Percentiles rank a stretch among this genome's conserved stretches.
Evolutionary conservation across 805 yeast species (phyloP).

Genomic region (Schizosaccharomyces octosporus): DNA sequence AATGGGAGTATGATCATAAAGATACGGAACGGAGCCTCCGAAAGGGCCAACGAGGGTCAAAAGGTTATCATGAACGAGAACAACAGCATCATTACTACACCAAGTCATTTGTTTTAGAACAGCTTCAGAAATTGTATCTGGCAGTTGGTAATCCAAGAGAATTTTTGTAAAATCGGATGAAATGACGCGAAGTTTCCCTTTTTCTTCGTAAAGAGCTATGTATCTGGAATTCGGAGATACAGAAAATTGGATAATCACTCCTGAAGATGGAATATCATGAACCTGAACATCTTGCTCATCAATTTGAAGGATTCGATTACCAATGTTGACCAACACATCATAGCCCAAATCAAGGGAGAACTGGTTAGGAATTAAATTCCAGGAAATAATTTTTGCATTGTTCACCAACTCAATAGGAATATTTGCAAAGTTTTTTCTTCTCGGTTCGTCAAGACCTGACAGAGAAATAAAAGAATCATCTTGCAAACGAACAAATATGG

Average conservation of each 20-base stretch:
- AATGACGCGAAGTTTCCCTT: slow-evolving; percentile 25
- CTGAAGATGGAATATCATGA: slow-evolving; percentile 13
- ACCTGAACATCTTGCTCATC: slow-evolving; percentile 18
- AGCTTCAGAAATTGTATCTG: slow-evolving; percentile 14
- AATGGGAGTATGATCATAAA: slow-evolving; percentile 15
- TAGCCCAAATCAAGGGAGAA: slow-evolving; percentile 9
- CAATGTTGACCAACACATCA: slow-evolving; percentile 13
- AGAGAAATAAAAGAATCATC: slow-evolving; percentile 21
- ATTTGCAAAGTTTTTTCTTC: slow-evolving; percentile 8
- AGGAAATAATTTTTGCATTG: slow-evolving; percentile 2
- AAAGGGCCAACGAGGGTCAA: slow-evolving; percentile 49
- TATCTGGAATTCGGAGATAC: slow-evolving; percentile 33
- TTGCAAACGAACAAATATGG: slow-evolving; percentile 21
- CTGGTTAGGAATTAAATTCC: slow-evolving; percentile 14
- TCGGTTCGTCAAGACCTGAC: slow-evolving; percentile 18
- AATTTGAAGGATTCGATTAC: slow-evolving; percentile 8
- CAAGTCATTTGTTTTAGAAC: slow-evolving; percentile 32
- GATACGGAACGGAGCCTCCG: slow-evolving; percentile 15
- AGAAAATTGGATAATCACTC: slow-evolving; percentile 22
- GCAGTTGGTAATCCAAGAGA: slow-evolving; percentile 20
- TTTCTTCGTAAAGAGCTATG: slow-evolving; percentile 24
- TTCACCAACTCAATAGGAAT: not conserved
- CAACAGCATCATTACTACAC: slow-evolving; percentile 73
- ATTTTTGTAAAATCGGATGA: slow-evolving; percentile 23
- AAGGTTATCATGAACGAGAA: slow-evolving; percentile 33